Conservation (phyloP, 148 eudicot species). For the Mesembryanthemum crystallinum region DNA sequence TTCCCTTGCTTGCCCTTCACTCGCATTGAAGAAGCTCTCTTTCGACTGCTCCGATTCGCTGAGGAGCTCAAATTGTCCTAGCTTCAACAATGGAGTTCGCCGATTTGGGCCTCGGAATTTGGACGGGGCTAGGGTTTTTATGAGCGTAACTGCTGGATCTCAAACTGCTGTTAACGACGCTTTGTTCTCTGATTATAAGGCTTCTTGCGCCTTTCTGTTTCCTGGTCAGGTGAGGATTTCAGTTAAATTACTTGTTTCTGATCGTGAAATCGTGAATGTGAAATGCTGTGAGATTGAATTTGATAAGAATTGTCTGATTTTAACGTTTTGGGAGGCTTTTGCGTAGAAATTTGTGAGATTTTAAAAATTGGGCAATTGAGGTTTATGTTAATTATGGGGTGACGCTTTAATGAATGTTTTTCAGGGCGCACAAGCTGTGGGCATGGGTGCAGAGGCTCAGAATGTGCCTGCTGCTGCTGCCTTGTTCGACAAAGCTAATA, state of each 20-base stretch:
- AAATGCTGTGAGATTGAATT: background rate
- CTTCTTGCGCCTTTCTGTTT: conserved; percentile 68
- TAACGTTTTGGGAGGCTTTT: background rate
- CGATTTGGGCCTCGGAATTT: conserved; percentile 30
- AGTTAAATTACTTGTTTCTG: background rate
- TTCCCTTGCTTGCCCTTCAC: conserved; percentile 45
- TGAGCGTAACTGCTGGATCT: conserved; percentile 71
- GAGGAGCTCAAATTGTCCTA: conserved; percentile 29
- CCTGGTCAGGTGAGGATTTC: conserved; percentile 74
- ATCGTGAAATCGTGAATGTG: background rate
- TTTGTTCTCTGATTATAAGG: conserved; percentile 66
- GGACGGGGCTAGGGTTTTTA: conserved; percentile 52
- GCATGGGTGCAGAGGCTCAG: conserved; percentile 85
- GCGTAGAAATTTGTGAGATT: background rate
- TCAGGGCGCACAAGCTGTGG: conserved; percentile 96
- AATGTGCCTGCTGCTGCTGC: conserved; percentile 87
- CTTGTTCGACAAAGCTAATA: conserved; percentile 82
- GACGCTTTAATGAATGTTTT: background rate
- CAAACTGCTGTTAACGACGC: conserved; percentile 44
- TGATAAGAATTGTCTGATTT: background rate
- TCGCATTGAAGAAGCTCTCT: conserved; percentile 33
- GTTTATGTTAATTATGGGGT: too few relatives aligned
- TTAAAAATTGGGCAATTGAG: background rate
- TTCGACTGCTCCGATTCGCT: conserved; percentile 21
- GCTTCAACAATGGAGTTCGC: conserved; percentile 39